Conservation (phyloP, 306 rosid genomes). For the Crotalaria pallida region DNA sequence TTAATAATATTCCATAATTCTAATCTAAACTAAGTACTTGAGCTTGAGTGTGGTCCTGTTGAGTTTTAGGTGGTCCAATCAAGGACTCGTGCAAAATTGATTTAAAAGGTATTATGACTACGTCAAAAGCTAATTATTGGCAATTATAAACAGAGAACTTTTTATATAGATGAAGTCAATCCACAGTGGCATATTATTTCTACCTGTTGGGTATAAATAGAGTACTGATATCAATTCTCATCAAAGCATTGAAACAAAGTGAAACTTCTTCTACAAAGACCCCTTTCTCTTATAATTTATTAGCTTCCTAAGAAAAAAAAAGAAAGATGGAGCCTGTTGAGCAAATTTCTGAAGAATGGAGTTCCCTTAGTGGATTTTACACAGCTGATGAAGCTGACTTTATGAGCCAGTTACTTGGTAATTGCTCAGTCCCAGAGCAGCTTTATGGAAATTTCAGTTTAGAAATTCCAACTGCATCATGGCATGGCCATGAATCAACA, state of each 20-base stretch:
- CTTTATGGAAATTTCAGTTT: slow-evolving; percentile 30
- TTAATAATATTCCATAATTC: too few species aligned
- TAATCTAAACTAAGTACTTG: neutral
- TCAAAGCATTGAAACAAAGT: slow-evolving; percentile 11
- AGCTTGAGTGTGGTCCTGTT: slow-evolving; percentile 28
- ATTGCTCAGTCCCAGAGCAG: slow-evolving; percentile 4
- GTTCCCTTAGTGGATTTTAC: slow-evolving; percentile 45
- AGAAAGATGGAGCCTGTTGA: slow-evolving; percentile 44
- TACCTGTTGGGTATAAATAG: slow-evolving; percentile 36
- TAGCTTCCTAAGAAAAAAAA: neutral
- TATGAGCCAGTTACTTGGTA: slow-evolving; percentile 47
- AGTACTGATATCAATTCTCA: neutral
- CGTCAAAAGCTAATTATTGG: slow-evolving; percentile 39
- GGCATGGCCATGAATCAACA: slow-evolving; percentile 40
- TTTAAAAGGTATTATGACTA: slow-evolving; percentile 18
- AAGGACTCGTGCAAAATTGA: slow-evolving; percentile 16
- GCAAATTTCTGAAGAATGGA: slow-evolving; percentile 54
- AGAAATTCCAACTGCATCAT: slow-evolving; percentile 46
- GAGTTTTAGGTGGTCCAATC: slow-evolving; percentile 28
- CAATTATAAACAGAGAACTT: slow-evolving; percentile 17
- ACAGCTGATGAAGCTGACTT: slow-evolving; percentile 56
- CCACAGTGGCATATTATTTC: neutral
- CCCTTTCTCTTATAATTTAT: neutral
- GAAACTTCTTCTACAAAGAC: slow-evolving; percentile 4
- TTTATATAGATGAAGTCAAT: slow-evolving; percentile 24